These are phyloP conservation scores for Ophiostoma angusticollis DNA, from an alignment of 2,329 filamentous ascomycete species.

Conservation along the genomic window DNA sequence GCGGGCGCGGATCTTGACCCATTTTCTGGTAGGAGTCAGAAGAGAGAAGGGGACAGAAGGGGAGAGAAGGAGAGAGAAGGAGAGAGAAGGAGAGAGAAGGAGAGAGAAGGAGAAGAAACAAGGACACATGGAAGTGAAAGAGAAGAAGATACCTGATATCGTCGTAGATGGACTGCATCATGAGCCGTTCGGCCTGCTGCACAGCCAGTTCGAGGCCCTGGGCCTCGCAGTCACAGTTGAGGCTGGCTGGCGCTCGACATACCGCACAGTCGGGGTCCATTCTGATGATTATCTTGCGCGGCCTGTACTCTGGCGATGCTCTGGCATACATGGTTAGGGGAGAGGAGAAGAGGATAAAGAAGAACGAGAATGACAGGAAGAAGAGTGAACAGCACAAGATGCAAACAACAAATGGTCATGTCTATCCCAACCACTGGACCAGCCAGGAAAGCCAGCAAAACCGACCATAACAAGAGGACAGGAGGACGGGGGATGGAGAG, in stretches of 20 bases:
- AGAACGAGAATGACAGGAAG: background rate
- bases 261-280: constrained; percentile 61
- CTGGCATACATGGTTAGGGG: constrained; percentile 33
- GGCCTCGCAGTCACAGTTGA: constrained; percentile 52
- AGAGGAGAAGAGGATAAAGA: constrained; percentile 4
- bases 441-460: constrained; percentile 12
- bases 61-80: no score
- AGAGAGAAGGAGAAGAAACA: no score
- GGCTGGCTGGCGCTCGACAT: constrained; percentile 45
- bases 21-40: constrained; percentile 29
- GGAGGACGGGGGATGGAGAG: constrained; percentile 9
- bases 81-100: no score
- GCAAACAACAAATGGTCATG: background rate
- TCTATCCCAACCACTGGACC: constrained; percentile 10
- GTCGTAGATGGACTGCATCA: constrained; percentile 50
- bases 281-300: constrained; percentile 39
- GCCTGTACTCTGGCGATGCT: constrained; percentile 27
- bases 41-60: no score
- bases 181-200: constrained; percentile 47
- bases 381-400: constrained; percentile 16
- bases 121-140: no score
- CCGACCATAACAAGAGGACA: constrained; percentile 11
- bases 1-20: constrained; percentile 53
- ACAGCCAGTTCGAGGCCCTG: constrained; percentile 51
- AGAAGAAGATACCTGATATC: constrained; percentile 43